Conservation (phyloP, 345 rosid species). For the Physaria fendleri region DNA sequence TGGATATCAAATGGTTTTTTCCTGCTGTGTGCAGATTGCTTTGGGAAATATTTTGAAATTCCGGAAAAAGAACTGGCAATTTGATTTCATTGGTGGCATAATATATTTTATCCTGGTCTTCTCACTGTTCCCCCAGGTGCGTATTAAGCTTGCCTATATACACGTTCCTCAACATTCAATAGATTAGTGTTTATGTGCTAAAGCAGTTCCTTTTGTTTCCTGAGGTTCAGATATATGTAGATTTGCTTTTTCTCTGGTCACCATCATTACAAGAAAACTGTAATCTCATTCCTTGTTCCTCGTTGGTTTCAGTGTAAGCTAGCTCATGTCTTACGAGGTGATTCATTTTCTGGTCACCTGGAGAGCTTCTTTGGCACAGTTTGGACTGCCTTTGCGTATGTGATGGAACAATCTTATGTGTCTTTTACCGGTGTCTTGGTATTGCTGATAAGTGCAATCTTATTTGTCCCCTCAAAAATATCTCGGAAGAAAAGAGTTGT, state of each 20-base stretch:
- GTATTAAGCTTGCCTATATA: constrained; percentile 12
- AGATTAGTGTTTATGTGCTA: neutral
- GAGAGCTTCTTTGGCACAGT: constrained; percentile 77
- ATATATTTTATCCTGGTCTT: constrained; percentile 85
- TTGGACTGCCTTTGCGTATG: constrained; percentile 57
- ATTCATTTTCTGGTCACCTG: constrained; percentile 83
- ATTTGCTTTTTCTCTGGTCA: neutral
- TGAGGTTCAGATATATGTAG: neutral
- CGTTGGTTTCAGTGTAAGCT: constrained; percentile 73
- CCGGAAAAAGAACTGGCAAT: constrained; percentile 98
- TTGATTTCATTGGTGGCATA: constrained; percentile 95
- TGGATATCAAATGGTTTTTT: constrained; percentile 2
- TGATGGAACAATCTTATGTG: constrained; percentile 72
- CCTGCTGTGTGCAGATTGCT: constrained; percentile 66
- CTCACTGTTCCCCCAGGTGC: constrained; percentile 92
- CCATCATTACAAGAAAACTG: neutral
- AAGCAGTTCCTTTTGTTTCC: neutral
- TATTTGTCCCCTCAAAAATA: constrained; percentile 82
- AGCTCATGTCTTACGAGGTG: constrained; percentile 72
- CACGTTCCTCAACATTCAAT: neutral
- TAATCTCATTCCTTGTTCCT: constrained; percentile 4
- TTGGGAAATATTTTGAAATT: constrained; percentile 98
- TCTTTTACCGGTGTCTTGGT: constrained; percentile 70
- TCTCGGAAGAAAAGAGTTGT: constrained; percentile 69
- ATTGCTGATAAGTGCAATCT: constrained; percentile 55